Evolutionary conservation across 169 alveolate species (phyloP).

Genomic region (Eimeria necatrix): DNA sequence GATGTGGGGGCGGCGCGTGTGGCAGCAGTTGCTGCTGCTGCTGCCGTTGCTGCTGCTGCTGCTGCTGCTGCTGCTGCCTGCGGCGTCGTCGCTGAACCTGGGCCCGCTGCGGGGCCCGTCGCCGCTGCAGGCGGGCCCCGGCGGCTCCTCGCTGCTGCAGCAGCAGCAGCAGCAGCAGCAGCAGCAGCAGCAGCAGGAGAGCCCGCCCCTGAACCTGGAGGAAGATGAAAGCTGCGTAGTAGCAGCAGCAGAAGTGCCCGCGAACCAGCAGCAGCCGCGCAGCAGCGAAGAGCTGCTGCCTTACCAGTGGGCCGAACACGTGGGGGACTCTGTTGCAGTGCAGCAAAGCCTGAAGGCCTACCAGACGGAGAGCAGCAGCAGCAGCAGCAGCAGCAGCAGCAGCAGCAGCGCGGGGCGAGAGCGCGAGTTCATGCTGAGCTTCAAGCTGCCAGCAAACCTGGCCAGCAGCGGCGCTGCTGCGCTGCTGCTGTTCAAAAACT

Average conservation of each 20-base stretch:
- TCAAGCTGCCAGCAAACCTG: background rate
- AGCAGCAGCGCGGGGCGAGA: background rate
- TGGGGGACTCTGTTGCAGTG: background rate
- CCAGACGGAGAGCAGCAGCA: background rate
- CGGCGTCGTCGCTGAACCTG: too few relatives aligned
- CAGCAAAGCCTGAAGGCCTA: background rate
- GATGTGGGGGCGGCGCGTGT: too few relatives aligned
- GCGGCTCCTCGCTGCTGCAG: too few relatives aligned
- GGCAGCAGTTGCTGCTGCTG: too few relatives aligned
- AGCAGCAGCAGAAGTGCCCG: background rate
- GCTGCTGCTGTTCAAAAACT: background rate
- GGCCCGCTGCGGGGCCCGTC: too few relatives aligned
- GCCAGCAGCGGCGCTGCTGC: background rate
- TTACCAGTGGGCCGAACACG: background rate
- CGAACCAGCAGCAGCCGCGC: background rate
- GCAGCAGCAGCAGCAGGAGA: background rate
- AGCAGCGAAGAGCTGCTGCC: background rate
- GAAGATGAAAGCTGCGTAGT: background rate
- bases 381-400: background rate
- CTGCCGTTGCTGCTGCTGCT: too few relatives aligned
- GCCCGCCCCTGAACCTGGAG: background rate
- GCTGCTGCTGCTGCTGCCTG: too few relatives aligned
- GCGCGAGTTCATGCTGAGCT: background rate
- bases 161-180: too few relatives aligned
- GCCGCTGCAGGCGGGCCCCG: too few relatives aligned